Conservation (phyloP, 2,329 filamentous ascomycete genomes). For the Boeremia exigua region DNA sequence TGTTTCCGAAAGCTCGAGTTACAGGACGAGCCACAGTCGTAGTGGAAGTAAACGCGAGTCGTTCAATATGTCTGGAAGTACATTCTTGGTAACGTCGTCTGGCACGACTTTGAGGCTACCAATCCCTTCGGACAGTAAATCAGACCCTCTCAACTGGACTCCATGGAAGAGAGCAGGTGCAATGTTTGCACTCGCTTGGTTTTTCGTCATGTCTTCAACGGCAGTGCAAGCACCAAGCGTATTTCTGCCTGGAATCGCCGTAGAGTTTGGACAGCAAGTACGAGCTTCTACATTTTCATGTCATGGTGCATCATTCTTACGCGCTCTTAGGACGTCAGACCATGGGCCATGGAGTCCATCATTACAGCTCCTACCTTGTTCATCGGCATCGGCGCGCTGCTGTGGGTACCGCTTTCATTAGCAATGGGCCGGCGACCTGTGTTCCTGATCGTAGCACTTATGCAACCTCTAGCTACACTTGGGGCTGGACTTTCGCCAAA, state of each 20-base stretch:
- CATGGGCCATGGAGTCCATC: slow-evolving; percentile 33
- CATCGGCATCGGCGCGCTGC: slow-evolving; percentile 44
- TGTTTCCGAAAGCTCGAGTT: not conserved
- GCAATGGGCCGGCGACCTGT: slow-evolving; percentile 48
- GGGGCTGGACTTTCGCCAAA: slow-evolving; percentile 31
- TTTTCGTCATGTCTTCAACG: slow-evolving; percentile 18
- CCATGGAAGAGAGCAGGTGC: slow-evolving; percentile 24
- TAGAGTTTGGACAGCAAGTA: slow-evolving; percentile 14
- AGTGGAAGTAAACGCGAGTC: slow-evolving; percentile 28
- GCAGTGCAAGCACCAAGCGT: slow-evolving; percentile 24
- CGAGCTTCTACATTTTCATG: not conserved
- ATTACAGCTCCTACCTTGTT: slow-evolving; percentile 40
- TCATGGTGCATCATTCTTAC: not conserved
- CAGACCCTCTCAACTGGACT: slow-evolving; percentile 32
- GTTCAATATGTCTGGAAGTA: slow-evolving; percentile 28
- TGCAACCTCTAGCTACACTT: slow-evolving; percentile 36
- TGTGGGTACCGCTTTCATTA: slow-evolving; percentile 48
- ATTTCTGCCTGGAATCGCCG: slow-evolving; percentile 18
- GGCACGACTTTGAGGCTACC: slow-evolving; percentile 31
- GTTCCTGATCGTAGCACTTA: slow-evolving; percentile 36
- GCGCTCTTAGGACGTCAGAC: slow-evolving; percentile 19
- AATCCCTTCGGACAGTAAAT: slow-evolving; percentile 27
- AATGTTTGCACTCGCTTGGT: slow-evolving; percentile 23
- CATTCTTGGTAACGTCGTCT: slow-evolving; percentile 28
- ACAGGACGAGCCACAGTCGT: not conserved